Percentiles rank a stretch among this genome's conserved stretches.
Evolutionary conservation across 73 alveolate genomes (phyloP).

Genomic region (Stentor roeselii): DNA sequence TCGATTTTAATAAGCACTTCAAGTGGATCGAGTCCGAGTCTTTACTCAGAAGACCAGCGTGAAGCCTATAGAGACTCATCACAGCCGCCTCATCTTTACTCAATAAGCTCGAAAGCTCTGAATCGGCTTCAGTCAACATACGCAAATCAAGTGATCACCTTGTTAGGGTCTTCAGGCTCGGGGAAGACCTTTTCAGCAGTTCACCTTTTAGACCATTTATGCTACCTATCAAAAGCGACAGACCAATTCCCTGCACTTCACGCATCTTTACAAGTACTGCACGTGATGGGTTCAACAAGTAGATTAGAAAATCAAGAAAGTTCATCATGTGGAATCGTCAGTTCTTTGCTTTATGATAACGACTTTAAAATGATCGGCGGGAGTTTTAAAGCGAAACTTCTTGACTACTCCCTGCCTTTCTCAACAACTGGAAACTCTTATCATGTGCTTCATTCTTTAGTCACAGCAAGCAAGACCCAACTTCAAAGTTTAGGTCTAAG

Average conservation of each 20-base stretch:
- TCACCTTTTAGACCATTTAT: conserved; percentile 14
- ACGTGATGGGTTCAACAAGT: conserved; percentile 1
- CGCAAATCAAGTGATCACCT: neutral
- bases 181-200: conserved; percentile 11
- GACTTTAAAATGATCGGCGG: neutral
- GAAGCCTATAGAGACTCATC: conserved; percentile 1
- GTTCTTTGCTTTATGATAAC: neutral
- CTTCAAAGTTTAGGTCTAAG: conserved; percentile 16
- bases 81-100: neutral
- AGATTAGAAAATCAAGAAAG: neutral
- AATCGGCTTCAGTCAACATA: neutral
- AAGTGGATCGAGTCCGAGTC: neutral
- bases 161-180: conserved; percentile 21
- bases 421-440: conserved; percentile 10
- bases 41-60: neutral
- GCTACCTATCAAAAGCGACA: neutral
- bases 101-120: neutral
- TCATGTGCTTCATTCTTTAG: neutral
- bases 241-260: neutral
- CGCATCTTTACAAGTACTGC: neutral
- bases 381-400: neutral
- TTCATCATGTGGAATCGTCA: neutral
- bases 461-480: neutral
- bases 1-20: neutral
- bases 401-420: neutral